Evolutionary conservation across 2,329 filamentous ascomycete species (phyloP), one percentile per base, ranked within the genome.

Genomic region (Verticillium dahliae): DNA sequence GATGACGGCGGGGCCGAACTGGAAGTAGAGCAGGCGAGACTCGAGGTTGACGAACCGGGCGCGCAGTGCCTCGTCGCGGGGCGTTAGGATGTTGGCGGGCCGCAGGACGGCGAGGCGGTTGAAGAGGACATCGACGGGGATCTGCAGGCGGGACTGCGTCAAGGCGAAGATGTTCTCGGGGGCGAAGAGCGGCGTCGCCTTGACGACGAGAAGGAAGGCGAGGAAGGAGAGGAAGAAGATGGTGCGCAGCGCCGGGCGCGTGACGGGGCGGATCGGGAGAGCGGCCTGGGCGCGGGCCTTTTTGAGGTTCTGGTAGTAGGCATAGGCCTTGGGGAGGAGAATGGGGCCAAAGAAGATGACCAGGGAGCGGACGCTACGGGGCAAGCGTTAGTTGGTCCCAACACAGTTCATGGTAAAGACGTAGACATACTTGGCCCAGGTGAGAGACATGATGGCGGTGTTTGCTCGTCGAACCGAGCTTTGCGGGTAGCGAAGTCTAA

Each of bases 81-180:
- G 65, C 0, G 85, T 88, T 2, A 91, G 79, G 10, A 67, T 66
- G 50, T 68, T 67, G 39, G 67, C 67, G 0, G 82, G 77, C 0
- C 88, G 83, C 1, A 88, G 70, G 1, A 81, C 73, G 4, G 81
- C 75, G 10, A 98, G 82, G 15, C 94, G 90, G 62, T 84, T 86
- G 75, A 97, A 95, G 63, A 98, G 82, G 38, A 96, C 88, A 70
- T 94, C 90, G 52, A 85, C 88, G n/a, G 92, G 88, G 52, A 90
- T 94, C 69, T 92, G 90, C 18, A 98, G 85, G 38, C 93, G 90
- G 58, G 91, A 95, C 61, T 87, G 81, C 1, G 94, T 97, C 18
- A 80, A 74, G 35, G 75, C 71, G 80, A 98, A 97, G 73, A 98
- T 79, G 76, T 97, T 97, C 72, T 91, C 87, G 4, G 90, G 89